These are phyloP conservation scores for Scheffersomyces lignicola DNA, from an alignment of 1,139 yeast species.

Conservation along the genomic window DNA sequence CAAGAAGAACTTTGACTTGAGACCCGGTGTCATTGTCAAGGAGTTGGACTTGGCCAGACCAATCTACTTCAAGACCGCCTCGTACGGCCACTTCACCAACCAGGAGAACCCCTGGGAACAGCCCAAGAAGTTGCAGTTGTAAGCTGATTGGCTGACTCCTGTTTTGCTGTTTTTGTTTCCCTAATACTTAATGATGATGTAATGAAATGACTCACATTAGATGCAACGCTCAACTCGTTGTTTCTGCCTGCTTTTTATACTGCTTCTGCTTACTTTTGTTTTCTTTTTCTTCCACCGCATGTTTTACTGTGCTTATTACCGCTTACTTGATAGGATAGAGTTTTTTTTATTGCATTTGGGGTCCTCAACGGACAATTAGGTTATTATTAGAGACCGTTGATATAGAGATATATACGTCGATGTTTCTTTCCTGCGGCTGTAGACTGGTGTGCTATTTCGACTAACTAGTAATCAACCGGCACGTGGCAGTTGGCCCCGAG, in stretches of 20 bases:
- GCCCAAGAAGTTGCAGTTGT: conserved; percentile 84
- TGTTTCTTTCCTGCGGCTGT: too few species aligned
- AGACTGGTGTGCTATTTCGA: too few species aligned
- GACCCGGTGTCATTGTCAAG: conserved; percentile 98
- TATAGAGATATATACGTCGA: too few species aligned
- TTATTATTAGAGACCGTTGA: too few species aligned
- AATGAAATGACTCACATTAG: conserved; percentile 42
- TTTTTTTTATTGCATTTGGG: conserved; percentile 48
- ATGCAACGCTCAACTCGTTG: conserved; percentile 58
- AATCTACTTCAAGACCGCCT: conserved; percentile 97
- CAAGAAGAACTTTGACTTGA: conserved; percentile 92
- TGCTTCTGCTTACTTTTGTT: conserved; percentile 4
- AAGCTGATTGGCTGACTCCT: conserved; percentile 24
- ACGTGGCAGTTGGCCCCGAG: neutral
- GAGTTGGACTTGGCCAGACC: conserved; percentile 98
- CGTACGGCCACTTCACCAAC: conserved; percentile 99
- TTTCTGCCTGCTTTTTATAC: conserved; percentile 11
- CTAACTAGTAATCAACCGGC: conserved; percentile 3
- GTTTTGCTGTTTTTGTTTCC: conserved; percentile 15
- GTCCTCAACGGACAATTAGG: conserved; percentile 56
- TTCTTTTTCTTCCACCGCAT: conserved; percentile 10
- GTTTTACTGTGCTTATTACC: conserved; percentile 10
- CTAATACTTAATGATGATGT: conserved; percentile 38
- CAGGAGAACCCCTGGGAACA: conserved; percentile 98
- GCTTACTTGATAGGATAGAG: conserved; percentile 35